These are phyloP conservation scores for Fusarium napiforme DNA, from an alignment of 2,329 filamentous ascomycete genomes.

Conservation along the genomic window DNA sequence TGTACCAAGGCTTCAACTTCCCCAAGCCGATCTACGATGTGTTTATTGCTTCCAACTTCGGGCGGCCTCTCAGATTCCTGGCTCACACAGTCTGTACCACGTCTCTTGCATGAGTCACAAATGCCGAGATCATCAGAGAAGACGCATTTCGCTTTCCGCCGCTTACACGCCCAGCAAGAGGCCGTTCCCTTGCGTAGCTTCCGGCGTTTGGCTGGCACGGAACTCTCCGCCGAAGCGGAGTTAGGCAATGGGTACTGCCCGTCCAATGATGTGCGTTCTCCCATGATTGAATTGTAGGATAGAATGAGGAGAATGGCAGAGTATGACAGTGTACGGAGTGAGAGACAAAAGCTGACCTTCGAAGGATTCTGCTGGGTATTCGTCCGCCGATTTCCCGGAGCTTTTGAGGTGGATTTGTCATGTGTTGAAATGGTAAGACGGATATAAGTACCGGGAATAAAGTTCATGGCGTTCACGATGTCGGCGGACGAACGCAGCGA, in stretches of 20 bases:
- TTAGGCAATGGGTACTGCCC: background rate
- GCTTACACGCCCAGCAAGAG: conserved; percentile 70
- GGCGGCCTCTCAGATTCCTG: conserved; percentile 56
- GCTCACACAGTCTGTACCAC: conserved; percentile 57
- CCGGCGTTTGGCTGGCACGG: conserved; percentile 30
- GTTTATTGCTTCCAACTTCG: conserved; percentile 22
- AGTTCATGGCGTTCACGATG: background rate
- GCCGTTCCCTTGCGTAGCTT: conserved; percentile 64
- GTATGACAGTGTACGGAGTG: background rate
- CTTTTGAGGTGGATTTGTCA: conserved; percentile 17
- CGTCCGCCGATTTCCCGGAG: conserved; percentile 35
- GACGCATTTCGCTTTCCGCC: conserved; percentile 63
- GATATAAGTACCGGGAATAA: background rate
- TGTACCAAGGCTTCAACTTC: conserved; percentile 52
- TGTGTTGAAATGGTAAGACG: background rate
- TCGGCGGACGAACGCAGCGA: background rate
- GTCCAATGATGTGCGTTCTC: conserved; percentile 11
- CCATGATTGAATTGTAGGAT: conserved; percentile 12
- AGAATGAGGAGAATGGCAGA: background rate
- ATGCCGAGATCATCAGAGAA: conserved; percentile 52
- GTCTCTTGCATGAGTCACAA: conserved; percentile 59
- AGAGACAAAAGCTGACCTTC: background rate
- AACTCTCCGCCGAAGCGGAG: background rate
- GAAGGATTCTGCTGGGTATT: background rate
- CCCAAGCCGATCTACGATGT: conserved; percentile 46